Evolutionary conservation across 805 yeast genomes (phyloP).

Genomic region (Tetrapisispora phaffii): DNA sequence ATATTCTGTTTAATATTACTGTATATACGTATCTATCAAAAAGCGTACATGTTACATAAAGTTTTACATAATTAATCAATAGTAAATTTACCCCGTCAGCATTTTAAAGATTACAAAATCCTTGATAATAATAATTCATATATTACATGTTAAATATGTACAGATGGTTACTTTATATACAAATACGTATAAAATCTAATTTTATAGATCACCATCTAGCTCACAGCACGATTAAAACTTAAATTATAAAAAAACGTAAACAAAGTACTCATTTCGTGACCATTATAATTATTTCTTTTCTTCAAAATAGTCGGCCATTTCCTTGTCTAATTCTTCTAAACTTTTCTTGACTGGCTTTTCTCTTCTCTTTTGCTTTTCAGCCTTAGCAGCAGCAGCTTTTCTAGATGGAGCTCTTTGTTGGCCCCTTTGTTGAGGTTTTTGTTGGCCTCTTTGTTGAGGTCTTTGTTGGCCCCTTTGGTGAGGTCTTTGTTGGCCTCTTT

Average conservation of each 20-base stretch:
- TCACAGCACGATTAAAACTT: neutral
- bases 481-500: conserved; percentile 8
- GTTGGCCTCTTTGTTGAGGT: conserved; percentile 7
- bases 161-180: neutral
- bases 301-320: conserved; percentile 91
- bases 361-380: conserved; percentile 28
- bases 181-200: neutral
- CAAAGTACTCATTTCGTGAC: neutral
- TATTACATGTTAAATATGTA: conserved; percentile 1
- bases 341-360: conserved; percentile 55
- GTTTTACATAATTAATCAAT: too few species aligned
- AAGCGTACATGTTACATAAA: too few species aligned
- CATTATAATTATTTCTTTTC: conserved; percentile 20
- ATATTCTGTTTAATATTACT: too few species aligned
- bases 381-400: conserved; percentile 29
- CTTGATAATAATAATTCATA: neutral
- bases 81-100: too few species aligned
- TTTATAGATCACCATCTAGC: neutral
- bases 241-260: neutral
- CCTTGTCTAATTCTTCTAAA: conserved; percentile 89
- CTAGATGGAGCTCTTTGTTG: conserved; percentile 28
- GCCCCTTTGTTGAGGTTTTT: conserved; percentile 5
- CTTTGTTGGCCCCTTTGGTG: conserved; percentile 17
- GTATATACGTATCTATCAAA: too few species aligned
- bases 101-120: too few species aligned